Evolutionary conservation across 768 basidiomycete species (phyloP).

Genomic region (Ephemerocybe angulata): DNA sequence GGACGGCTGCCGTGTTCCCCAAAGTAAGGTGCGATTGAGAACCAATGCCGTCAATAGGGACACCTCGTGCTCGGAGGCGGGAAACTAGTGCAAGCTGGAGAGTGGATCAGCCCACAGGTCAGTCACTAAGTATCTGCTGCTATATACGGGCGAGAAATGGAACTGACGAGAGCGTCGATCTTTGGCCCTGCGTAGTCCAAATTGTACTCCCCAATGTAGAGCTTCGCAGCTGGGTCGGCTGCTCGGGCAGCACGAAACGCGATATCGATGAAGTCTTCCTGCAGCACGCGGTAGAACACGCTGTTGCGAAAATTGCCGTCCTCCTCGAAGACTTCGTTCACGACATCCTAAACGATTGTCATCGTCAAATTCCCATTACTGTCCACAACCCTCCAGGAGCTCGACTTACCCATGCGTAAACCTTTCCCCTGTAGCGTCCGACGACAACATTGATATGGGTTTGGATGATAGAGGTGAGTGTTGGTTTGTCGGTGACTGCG

Average conservation of each 20-base stretch:
- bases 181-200: conserved; percentile 31
- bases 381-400: neutral
- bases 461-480: conserved; percentile 30
- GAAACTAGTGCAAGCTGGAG: conserved; percentile 40
- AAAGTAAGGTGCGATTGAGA: conserved; percentile 59
- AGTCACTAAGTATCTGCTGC: too few relatives aligned
- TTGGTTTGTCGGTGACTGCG: conserved; percentile 23
- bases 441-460: conserved; percentile 37
- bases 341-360: conserved; percentile 9
- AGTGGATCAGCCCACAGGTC: too few relatives aligned
- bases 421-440: conserved; percentile 35
- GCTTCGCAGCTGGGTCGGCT: conserved; percentile 40
- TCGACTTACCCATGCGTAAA: conserved; percentile 24
- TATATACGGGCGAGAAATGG: too few relatives aligned
- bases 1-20: conserved; percentile 48
- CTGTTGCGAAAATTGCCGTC: conserved; percentile 35
- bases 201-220: conserved; percentile 47
- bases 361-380: conserved; percentile 14
- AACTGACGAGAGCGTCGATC: conserved; percentile 3
- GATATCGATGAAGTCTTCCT: conserved; percentile 38
- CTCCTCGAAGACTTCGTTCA: conserved; percentile 41
- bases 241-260: conserved; percentile 43
- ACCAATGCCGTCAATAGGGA: conserved; percentile 60
- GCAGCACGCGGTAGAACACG: conserved; percentile 39
- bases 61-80: conserved; percentile 42